Percentiles rank a stretch among this genome's conserved stretches.
These are phyloP conservation scores for Panicum miliaceum DNA, from an alignment of 176 grass and related monocot genomes.

Conservation along the genomic window DNA sequence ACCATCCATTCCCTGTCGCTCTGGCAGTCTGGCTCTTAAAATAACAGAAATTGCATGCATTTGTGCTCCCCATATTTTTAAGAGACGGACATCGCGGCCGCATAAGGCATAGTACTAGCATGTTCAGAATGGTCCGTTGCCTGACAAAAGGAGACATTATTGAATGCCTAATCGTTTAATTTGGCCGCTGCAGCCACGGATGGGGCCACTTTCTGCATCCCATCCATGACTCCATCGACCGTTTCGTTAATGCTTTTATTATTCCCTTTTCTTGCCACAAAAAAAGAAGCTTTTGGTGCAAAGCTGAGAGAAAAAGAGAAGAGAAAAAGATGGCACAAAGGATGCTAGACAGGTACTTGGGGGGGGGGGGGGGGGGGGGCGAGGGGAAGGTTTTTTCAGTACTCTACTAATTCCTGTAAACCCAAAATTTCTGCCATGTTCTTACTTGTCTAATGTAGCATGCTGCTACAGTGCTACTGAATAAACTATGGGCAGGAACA, in stretches of 20 bases:
- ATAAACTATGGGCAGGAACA: neutral
- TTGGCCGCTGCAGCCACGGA: neutral
- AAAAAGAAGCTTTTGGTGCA: neutral
- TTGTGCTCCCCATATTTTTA: too few species aligned
- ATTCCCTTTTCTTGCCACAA: neutral
- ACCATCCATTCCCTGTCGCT: too few species aligned
- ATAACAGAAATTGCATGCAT: too few species aligned
- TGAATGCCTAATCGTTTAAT: too few species aligned
- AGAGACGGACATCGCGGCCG: too few species aligned
- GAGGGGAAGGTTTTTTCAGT: too few species aligned
- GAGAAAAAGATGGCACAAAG: neutral
- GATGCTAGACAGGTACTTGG: neutral
- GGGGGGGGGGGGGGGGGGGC: too few species aligned
- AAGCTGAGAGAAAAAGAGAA: neutral
- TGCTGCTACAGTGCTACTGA: too few species aligned
- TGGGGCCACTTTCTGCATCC: too few species aligned
- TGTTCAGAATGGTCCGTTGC: too few species aligned
- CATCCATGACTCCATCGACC: neutral
- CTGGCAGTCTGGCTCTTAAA: too few species aligned
- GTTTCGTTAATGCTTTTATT: neutral
- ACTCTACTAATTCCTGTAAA: neutral
- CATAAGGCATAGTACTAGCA: too few species aligned
- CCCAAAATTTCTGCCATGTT: neutral
- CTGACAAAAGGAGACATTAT: neutral
- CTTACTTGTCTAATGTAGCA: neutral